Base-by-base conservation (phyloP, 306 rosid genomes). In the Heteromeles arbutifolia region DNA sequence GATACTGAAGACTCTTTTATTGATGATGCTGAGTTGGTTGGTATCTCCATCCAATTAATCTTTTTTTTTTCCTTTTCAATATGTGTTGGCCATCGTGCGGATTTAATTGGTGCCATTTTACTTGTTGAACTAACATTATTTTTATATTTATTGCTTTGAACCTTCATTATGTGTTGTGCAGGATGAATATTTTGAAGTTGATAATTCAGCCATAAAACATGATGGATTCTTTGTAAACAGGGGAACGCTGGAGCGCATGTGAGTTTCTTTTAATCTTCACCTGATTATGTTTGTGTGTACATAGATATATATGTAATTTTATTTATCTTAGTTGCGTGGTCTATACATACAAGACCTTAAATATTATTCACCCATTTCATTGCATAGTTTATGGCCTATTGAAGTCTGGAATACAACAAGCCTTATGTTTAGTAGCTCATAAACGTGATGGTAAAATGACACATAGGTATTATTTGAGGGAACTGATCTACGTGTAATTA, bases 131-230 rank as follows among this genome's bases (percentile, higher is more conserved):
- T 31, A 67, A 25, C 29, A 22, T 82, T 77, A 44, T 39, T 39
- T 59, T 67, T 58, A 11, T 77, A 19, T 18, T 21, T 25, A 63
- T 65, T 63, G 50, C 81, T 66, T 75, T 79, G 25, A 24, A 67
- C 41, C 70, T 65, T 28, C 44, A 52, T 44, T 69, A 64, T 77
- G 59, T 76, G 62, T 77, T 82, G 41, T 84, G 93, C 97, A 95
- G 97, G 99, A 95, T 83, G 99, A 95, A 70, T 95, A 95, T 81
- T 95, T 95, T 78, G 89, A 95, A 85, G 99, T 95, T 82, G 99
- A 95, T 81, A 83, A 92, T 82, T 92, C 97, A 43, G 88, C 92
- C 67, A 90, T 92, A 84, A 95, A 90, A 81, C 99, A 95, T 83
- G 93, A 85, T 44, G 99, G 99, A 1, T 95, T 95, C 89, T 95